Evolutionary conservation across 441 rosid genomes (phyloP).

Genomic region (Viola pubescens): DNA sequence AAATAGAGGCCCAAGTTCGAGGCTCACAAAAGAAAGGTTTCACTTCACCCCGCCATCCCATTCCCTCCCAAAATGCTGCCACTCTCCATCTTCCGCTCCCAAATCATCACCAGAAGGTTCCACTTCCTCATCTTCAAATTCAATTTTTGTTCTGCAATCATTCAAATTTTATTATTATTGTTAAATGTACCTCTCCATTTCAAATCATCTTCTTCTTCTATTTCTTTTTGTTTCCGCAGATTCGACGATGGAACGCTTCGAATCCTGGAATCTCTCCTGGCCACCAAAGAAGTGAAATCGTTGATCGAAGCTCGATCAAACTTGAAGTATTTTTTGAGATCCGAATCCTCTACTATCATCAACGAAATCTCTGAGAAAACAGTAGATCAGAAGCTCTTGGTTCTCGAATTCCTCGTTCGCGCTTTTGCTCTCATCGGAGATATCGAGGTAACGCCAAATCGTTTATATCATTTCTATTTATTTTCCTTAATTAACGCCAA

Average conservation of each 20-base stretch:
- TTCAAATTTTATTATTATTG: background rate
- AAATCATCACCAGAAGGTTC: slow-evolving; percentile 41
- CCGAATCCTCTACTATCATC: slow-evolving; percentile 32
- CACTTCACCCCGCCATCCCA: slow-evolving; percentile 17
- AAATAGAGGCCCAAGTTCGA: background rate
- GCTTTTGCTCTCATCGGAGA: slow-evolving; percentile 71
- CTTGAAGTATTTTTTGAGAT: slow-evolving; percentile 42
- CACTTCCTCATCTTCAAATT: slow-evolving; percentile 4
- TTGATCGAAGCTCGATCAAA: slow-evolving; percentile 29
- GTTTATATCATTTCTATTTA: background rate
- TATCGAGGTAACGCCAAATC: slow-evolving; percentile 32
- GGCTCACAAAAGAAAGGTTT: background rate
- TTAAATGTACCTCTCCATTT: too few species aligned
- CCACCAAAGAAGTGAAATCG: slow-evolving; percentile 43
- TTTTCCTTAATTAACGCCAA: background rate
- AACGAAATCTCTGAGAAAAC: slow-evolving; percentile 32
- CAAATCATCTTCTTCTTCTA: background rate
- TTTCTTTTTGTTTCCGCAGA: slow-evolving; percentile 27
- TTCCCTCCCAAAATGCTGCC: slow-evolving; percentile 23
- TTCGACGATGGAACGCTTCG: slow-evolving; percentile 49
- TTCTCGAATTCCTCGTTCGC: slow-evolving; percentile 61
- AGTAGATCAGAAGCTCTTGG: slow-evolving; percentile 43
- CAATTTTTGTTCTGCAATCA: background rate
- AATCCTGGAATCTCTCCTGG: slow-evolving; percentile 44
- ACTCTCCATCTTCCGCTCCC: slow-evolving; percentile 36